Conservation (phyloP, 225 moss, liverwort and hornwort genomes). For the Straminergon stramineum region DNA sequence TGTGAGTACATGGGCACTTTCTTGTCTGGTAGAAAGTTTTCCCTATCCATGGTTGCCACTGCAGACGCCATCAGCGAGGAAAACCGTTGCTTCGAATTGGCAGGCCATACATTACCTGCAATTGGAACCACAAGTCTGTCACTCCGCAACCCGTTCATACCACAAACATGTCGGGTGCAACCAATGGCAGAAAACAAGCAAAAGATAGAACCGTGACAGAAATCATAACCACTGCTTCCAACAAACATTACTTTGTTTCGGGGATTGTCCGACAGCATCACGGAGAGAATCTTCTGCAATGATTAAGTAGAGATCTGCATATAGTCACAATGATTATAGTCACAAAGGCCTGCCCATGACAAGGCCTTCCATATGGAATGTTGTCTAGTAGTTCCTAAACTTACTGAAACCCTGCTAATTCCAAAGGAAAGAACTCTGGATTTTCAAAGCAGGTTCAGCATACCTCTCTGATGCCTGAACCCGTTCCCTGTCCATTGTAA, state of each 20-base stretch:
- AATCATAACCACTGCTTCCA: not conserved
- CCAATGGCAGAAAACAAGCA: not conserved
- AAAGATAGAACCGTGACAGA: not conserved
- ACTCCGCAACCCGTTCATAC: not conserved
- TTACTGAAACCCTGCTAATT: not conserved
- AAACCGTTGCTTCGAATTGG: constrained; percentile 1
- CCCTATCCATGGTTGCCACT: constrained; percentile 45
- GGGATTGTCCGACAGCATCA: not conserved
- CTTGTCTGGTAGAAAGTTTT: constrained; percentile 73
- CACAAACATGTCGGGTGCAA: not conserved
- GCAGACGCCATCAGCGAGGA: constrained; percentile 11
- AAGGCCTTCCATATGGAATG: not conserved
- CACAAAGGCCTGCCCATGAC: not conserved
- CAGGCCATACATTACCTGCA: constrained; percentile 4
- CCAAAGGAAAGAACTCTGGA: not conserved
- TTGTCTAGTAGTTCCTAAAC: not conserved
- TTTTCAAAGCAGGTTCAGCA: not conserved
- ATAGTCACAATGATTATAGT: no score
- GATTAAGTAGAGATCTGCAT: not conserved
- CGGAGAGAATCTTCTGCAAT: not conserved
- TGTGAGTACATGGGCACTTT: constrained; percentile 89
- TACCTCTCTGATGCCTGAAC: constrained; percentile 14
- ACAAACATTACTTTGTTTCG: not conserved
- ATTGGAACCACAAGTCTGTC: not conserved
- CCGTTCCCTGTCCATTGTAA: constrained; percentile 11